Conservation (phyloP, 768 basidiomycete genomes). For the Mycena chlorophos region DNA sequence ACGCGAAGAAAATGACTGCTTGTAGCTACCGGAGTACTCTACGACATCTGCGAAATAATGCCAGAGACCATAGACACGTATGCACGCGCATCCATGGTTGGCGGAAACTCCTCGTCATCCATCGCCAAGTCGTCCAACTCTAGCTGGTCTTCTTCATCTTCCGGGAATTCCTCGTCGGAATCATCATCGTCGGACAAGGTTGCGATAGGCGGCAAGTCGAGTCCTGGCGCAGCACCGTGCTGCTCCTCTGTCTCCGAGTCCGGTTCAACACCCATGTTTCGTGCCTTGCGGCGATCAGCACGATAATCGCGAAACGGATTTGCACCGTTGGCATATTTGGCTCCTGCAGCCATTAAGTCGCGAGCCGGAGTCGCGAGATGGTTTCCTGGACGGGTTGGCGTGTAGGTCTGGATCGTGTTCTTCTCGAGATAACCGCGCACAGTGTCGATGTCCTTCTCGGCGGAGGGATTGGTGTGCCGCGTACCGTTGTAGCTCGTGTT, state of each 20-base stretch:
- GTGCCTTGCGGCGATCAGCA: slow-evolving; percentile 10
- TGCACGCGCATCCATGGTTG: not conserved
- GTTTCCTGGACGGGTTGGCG: slow-evolving; percentile 3
- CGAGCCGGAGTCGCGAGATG: slow-evolving; percentile 6
- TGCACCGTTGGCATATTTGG: slow-evolving; percentile 16
- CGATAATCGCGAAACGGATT: slow-evolving; percentile 15
- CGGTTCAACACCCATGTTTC: not conserved
- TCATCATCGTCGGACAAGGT: not conserved
- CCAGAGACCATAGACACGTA: not conserved
- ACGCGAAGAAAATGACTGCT: not conserved
- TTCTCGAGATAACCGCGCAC: slow-evolving; percentile 10
- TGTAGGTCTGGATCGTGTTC: slow-evolving; percentile 16
- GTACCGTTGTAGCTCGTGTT: slow-evolving; percentile 9
- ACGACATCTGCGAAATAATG: not conserved
- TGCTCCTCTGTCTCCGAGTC: not conserved
- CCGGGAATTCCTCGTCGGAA: not conserved
- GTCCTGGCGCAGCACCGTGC: not conserved
- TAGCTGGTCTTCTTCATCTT: slow-evolving; percentile 1
- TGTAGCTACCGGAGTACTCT: no score
- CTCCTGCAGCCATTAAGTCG: slow-evolving; percentile 16
- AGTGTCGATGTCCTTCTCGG: slow-evolving; percentile 6
- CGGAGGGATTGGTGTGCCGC: slow-evolving; percentile 3
- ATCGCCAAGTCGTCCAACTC: slow-evolving; percentile 12
- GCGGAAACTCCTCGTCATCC: slow-evolving; percentile 15
- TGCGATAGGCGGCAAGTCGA: not conserved